Evolutionary conservation across 352 stramenopile genomes (phyloP).

Genomic region (Phytophthora palmivora): DNA sequence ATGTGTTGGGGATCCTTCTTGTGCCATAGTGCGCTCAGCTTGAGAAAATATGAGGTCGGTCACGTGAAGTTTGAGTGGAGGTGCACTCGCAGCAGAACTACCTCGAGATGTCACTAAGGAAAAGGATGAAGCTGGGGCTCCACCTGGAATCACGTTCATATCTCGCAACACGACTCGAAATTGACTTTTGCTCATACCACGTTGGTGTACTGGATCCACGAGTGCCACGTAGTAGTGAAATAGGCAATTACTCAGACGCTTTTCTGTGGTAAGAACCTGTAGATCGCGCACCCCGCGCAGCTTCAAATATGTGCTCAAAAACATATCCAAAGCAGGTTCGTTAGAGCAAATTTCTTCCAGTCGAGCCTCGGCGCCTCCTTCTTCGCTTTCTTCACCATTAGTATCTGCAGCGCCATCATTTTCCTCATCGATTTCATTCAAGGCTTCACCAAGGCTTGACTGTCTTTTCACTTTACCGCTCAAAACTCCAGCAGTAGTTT

Average conservation of each 20-base stretch:
- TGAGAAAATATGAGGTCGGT: slow-evolving; percentile 73
- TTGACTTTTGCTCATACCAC: slow-evolving; percentile 69
- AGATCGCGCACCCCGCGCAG: slow-evolving; percentile 54
- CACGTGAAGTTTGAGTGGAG: slow-evolving; percentile 65
- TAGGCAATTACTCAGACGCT: slow-evolving; percentile 70
- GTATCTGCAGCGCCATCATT: slow-evolving; percentile 3
- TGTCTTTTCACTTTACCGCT: slow-evolving; percentile 11
- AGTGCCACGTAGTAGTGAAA: slow-evolving; percentile 75
- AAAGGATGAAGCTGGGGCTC: slow-evolving; percentile 15
- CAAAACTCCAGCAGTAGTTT: slow-evolving; percentile 7
- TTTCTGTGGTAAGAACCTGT: slow-evolving; percentile 61
- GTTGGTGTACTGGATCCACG: slow-evolving; percentile 51
- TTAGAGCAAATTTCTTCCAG: slow-evolving; percentile 66
- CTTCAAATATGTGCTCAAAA: slow-evolving; percentile 60
- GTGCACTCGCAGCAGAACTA: slow-evolving; percentile 11
- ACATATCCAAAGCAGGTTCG: slow-evolving; percentile 63
- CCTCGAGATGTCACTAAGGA: slow-evolving; percentile 23
- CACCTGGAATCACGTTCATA: slow-evolving; percentile 47
- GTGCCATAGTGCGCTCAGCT: slow-evolving; percentile 43
- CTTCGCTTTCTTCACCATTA: slow-evolving; percentile 38
- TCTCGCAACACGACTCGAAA: slow-evolving; percentile 66
- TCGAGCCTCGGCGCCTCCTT: slow-evolving; percentile 25
- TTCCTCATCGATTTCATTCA: slow-evolving; percentile 29
- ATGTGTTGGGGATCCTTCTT: slow-evolving; percentile 40
- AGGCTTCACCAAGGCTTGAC: slow-evolving; percentile 18